Evolutionary conservation across 1,284 basidiomycete genomes (phyloP).

Genomic region (Phellopilus nigrolimitatus): DNA sequence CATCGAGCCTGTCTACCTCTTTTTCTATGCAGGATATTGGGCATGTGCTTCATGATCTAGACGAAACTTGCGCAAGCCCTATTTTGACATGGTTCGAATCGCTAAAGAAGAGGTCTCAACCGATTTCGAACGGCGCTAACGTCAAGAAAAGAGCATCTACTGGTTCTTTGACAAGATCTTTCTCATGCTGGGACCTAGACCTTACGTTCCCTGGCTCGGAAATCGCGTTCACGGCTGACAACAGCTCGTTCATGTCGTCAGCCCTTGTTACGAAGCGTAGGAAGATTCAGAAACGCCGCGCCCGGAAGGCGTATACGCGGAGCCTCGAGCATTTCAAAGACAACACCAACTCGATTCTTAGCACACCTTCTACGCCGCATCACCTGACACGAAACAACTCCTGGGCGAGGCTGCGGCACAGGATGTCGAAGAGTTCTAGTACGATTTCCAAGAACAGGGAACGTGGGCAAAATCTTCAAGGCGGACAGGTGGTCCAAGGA

Average conservation of each 20-base stretch:
- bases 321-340: neutral
- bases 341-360: too few species aligned
- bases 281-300: neutral
- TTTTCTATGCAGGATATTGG: conserved; percentile 5
- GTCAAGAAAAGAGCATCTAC: conserved; percentile 4
- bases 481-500: neutral
- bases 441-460: neutral
- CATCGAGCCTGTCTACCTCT: neutral
- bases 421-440: neutral
- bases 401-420: conserved; percentile 7
- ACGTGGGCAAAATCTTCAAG: neutral
- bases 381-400: conserved; percentile 6
- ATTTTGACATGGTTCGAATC: conserved; percentile 7
- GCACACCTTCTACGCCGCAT: neutral
- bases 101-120: neutral
- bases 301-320: too few species aligned
- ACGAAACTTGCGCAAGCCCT: neutral
- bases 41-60: neutral
- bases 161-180: neutral
- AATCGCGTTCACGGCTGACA: neutral
- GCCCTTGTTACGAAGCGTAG: neutral
- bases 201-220: neutral
- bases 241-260: neutral
- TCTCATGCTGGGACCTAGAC: conserved; percentile 1
- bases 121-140: neutral